These are phyloP conservation scores for Colletotrichum tofieldiae DNA, from an alignment of 2,329 filamentous ascomycete species.

Conservation along the genomic window DNA sequence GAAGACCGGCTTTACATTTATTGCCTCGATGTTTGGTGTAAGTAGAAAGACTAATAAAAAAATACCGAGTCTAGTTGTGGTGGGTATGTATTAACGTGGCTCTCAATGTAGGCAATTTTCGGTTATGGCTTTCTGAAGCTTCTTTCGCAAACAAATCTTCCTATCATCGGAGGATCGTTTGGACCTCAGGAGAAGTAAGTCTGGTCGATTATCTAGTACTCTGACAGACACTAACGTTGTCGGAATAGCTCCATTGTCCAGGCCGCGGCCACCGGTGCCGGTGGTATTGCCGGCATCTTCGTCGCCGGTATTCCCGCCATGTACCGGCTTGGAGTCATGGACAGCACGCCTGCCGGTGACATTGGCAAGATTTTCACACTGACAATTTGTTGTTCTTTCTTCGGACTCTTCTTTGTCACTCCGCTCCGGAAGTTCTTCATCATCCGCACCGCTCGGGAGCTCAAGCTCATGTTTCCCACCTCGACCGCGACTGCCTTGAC, in stretches of 20 bases:
- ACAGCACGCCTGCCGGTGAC: constrained; percentile 65
- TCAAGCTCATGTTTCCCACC: constrained; percentile 73
- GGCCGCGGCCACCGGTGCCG: constrained; percentile 72
- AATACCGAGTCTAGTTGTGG: accelerated
- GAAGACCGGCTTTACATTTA: constrained; percentile 67
- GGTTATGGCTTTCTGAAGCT: constrained; percentile 72
- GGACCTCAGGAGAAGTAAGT: constrained; percentile 69
- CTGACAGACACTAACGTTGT: background rate
- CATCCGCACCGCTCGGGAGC: constrained; percentile 74
- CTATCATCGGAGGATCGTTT: constrained; percentile 68
- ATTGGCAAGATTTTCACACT: constrained; percentile 73
- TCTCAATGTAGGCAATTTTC: constrained; percentile 62
- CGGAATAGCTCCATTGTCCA: constrained; percentile 63
- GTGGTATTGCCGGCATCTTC: constrained; percentile 71
- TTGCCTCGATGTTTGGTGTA: constrained; percentile 60
- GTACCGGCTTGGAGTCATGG: constrained; percentile 69
- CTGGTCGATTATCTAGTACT: accelerated
- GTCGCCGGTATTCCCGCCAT: constrained; percentile 73
- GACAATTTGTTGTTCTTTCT: constrained; percentile 74
- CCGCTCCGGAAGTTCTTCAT: constrained; percentile 79
- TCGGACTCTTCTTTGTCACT: constrained; percentile 75
- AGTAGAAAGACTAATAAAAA: background rate
- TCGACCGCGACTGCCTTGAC: constrained; percentile 73
- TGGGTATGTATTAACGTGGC: background rate
- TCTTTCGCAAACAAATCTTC: constrained; percentile 65